Evolutionary conservation across 2,329 filamentous ascomycete species (phyloP), one percentile per base, ranked within the genome.

Genomic region (Nemania bipapillata): DNA sequence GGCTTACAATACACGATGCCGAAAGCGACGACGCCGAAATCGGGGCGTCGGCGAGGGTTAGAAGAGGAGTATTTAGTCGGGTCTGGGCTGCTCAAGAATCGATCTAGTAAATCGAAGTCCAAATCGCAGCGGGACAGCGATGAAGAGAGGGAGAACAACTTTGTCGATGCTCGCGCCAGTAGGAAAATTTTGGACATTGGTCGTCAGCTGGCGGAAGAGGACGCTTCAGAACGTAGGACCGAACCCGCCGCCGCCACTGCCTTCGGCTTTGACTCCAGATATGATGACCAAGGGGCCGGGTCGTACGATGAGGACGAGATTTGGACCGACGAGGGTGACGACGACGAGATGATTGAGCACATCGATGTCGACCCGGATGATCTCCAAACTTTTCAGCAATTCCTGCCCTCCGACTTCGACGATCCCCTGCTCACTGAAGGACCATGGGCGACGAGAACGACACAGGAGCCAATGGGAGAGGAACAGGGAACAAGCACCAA

Each of bases 101-200:
- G 94, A 12, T 55, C 68, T 2, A 40, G 54, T 85, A 85, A 89
- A 32, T 90, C 90, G 74, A 93, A 93, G 83, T 86, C 86, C 74
- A 91, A 90, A 80, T 83, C 85, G 72, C 91, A 89, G 72, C 91
- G 89, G 58, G 87, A 87, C 67, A 86, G 89, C 37, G 85, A 87
- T 35, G 85, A 86, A 9, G 86, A 89, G 66, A 86, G 87, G 68
- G 89, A 92, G 69, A 84, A 92, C 69, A 84, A 86, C 72, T 98
- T 91, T 77, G 89, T 99, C 69, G 94, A 97, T 80, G 90, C 94
- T 66, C 94, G 93, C 79, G 90, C 94, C 20, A 97, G 95, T 65
- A 88, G 90, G 74, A 94, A 93, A 76, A 99, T 99, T 78, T 79
- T 99, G 69, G 89, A 92, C 73, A 93, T 98, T 75, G 95, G 95